A percentile compares a stretch with the other conserved stretches of the same genome.
Evolutionary conservation across 2,329 filamentous ascomycete genomes (phyloP).

Genomic region (Dactylellina parvicollis): DNA sequence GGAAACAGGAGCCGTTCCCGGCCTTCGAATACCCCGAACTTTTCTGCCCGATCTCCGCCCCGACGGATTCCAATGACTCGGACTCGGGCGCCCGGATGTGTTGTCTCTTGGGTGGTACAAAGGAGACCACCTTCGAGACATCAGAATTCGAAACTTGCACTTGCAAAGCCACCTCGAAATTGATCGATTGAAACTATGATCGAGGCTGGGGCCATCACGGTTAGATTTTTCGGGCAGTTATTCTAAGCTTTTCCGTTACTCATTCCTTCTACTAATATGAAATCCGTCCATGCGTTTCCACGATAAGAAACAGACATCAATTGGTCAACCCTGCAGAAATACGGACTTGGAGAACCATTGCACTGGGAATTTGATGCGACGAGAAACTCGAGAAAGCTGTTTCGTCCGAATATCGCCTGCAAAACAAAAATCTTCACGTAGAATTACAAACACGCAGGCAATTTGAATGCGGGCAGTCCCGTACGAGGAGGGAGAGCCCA

Average conservation of each 20-base stretch:
- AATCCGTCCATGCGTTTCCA: slow-evolving; percentile 27
- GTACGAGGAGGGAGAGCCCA: slow-evolving; percentile 23
- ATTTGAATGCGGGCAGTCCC: slow-evolving; percentile 22
- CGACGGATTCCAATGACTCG: background rate
- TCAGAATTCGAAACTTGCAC: no score
- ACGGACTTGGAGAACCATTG: slow-evolving; percentile 23
- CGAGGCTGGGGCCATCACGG: background rate
- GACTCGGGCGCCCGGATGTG: slow-evolving; percentile 7
- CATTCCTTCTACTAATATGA: slow-evolving; percentile 48
- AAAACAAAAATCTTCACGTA: slow-evolving; percentile 7
- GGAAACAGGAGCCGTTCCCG: slow-evolving; percentile 11
- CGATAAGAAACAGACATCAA: slow-evolving; percentile 40
- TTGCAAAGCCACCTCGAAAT: no score
- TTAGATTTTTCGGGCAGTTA: background rate
- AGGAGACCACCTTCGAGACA: no score
- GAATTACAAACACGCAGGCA: slow-evolving; percentile 12
- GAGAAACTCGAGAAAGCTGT: slow-evolving; percentile 20
- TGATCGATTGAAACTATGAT: background rate
- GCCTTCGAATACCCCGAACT: background rate
- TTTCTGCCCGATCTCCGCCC: background rate
- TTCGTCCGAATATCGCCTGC: slow-evolving; percentile 42
- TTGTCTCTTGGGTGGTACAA: background rate
- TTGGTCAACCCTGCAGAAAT: slow-evolving; percentile 40
- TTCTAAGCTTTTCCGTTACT: slow-evolving; percentile 39
- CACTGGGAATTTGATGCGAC: slow-evolving; percentile 20